Evolutionary conservation across 106 monocot species (phyloP).

Genomic region (Hemerocallis citrina): DNA sequence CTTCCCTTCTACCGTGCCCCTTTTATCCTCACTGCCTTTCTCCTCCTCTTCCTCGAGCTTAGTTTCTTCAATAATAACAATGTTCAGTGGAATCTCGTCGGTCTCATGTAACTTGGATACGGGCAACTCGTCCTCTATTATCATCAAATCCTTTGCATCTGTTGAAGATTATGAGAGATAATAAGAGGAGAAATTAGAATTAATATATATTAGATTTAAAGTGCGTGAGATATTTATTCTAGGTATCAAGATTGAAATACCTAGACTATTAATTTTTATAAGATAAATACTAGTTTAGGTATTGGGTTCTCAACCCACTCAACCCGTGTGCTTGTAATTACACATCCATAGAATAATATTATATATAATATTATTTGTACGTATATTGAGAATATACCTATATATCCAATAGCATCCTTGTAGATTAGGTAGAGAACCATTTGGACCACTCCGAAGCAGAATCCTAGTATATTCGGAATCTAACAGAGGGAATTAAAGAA

Average conservation of each 20-base stretch:
- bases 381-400: no score
- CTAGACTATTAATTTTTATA: no score
- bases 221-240: no score
- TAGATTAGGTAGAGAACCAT: slow-evolving; percentile 20
- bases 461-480: slow-evolving; percentile 20
- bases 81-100: background rate
- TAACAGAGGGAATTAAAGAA: background rate
- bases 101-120: background rate
- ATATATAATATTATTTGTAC: no score
- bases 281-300: no score
- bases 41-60: background rate
- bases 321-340: no score
- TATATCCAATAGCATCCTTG: slow-evolving; percentile 17
- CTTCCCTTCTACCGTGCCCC: background rate
- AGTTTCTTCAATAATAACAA: background rate
- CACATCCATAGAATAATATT: no score
- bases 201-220: no score
- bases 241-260: no score
- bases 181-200: no score
- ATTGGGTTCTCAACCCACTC: no score
- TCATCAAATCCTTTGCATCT: background rate
- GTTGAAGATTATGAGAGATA: no score
- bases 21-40: background rate
- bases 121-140: slow-evolving; percentile 5
- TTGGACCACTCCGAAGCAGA: slow-evolving; percentile 14